Conservation (phyloP, 768 basidiomycete genomes). For the Cystofilobasidium capitatum region DNA sequence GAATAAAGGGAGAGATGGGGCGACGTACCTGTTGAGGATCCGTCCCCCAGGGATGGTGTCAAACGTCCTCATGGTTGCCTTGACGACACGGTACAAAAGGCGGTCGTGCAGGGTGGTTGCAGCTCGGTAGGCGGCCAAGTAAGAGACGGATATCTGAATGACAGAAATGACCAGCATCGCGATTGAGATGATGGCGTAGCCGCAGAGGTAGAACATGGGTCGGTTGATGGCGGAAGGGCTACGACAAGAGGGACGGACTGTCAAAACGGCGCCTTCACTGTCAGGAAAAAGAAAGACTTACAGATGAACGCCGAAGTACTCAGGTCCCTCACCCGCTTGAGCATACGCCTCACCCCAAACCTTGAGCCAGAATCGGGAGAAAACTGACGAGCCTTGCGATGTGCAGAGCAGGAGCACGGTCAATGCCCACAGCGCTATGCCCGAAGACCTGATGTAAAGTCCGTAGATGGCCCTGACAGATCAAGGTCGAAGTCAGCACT, state of each 20-base stretch:
- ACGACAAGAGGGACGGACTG: background rate
- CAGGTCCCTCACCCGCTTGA: background rate
- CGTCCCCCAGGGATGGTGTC: constrained; percentile 66
- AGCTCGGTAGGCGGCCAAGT: constrained; percentile 8
- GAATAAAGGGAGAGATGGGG: too few relatives aligned
- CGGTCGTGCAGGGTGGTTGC: constrained; percentile 12
- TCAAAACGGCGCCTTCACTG: background rate
- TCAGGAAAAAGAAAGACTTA: background rate
- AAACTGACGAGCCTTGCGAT: background rate
- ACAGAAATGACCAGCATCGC: background rate
- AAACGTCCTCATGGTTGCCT: constrained; percentile 50
- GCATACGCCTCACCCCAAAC: constrained; percentile 5
- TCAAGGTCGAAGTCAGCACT: constrained; percentile 54
- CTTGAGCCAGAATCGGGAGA: constrained; percentile 20
- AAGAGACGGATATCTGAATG: background rate
- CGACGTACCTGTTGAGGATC: constrained; percentile 67
- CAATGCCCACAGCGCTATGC: constrained; percentile 9
- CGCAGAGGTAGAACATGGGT: constrained; percentile 17
- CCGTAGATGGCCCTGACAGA: constrained; percentile 59
- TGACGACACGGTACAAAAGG: constrained; percentile 2
- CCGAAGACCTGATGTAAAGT: constrained; percentile 41
- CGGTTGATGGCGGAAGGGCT: constrained; percentile 7
- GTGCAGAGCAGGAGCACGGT: background rate
- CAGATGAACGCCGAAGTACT: background rate
- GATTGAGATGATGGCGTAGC: constrained; percentile 9